These are phyloP conservation scores for Colletotrichum lupini DNA, from an alignment of 2,329 filamentous ascomycete species.

Conservation along the genomic window DNA sequence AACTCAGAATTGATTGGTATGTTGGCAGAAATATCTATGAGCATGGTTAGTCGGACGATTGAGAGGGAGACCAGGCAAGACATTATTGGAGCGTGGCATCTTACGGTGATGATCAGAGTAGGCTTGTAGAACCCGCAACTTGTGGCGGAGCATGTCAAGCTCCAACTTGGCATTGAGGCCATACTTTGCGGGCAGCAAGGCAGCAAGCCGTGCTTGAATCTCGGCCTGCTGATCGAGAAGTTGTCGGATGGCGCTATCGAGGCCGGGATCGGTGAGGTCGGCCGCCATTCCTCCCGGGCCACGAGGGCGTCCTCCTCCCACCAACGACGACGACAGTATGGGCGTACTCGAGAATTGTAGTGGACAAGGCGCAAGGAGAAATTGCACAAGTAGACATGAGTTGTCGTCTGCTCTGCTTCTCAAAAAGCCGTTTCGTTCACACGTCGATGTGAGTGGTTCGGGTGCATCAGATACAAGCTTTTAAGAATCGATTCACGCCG, in stretches of 20 bases:
- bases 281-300: slow-evolving; percentile 38
- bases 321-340: slow-evolving; percentile 27
- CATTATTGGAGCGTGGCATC: slow-evolving; percentile 32
- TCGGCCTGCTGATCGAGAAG: slow-evolving; percentile 65
- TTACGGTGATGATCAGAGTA: slow-evolving; percentile 63
- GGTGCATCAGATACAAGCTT: slow-evolving; percentile 21
- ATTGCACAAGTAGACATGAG: not conserved
- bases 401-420: not conserved
- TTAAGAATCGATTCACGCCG: slow-evolving; percentile 12
- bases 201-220: slow-evolving; percentile 62
- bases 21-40: slow-evolving; percentile 50
- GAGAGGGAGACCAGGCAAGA: slow-evolving; percentile 34
- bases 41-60: not conserved
- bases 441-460: not conserved
- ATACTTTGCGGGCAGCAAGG: slow-evolving; percentile 59
- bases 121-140: slow-evolving; percentile 60
- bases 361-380: not conserved
- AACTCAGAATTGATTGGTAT: slow-evolving; percentile 62
- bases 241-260: slow-evolving; percentile 56
- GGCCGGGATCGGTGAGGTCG: slow-evolving; percentile 46
- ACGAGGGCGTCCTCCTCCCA: slow-evolving; percentile 32
- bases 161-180: slow-evolving; percentile 60
- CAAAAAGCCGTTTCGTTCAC: not conserved
- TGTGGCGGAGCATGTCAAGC: slow-evolving; percentile 66
- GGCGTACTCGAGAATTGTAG: not conserved